Evolutionary conservation across 202 grass and related monocot genomes (phyloP).

Genomic region (Carex arenaria): DNA sequence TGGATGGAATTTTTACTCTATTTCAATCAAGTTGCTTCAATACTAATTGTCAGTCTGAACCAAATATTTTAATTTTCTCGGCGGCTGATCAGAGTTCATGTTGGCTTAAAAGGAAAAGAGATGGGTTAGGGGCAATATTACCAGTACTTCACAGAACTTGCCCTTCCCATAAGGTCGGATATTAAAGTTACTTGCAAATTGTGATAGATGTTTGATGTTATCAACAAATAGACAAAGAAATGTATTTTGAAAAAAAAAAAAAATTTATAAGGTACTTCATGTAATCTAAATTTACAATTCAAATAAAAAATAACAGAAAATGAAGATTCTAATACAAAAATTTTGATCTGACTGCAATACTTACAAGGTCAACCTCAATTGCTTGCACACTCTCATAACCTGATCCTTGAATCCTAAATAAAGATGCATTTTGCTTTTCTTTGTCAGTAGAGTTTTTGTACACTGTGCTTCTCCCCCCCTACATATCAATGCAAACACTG

Average conservation of each 20-base stretch:
- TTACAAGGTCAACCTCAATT: slow-evolving; percentile 72
- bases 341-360: slow-evolving; percentile 12
- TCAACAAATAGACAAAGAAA: not conserved
- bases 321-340: slow-evolving; percentile 4
- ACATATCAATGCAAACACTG: slow-evolving; percentile 15
- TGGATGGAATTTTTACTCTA: not conserved
- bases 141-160: not conserved
- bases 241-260: not conserved
- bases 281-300: not conserved
- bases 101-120: not conserved
- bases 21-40: not conserved
- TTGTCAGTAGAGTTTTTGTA: slow-evolving; percentile 43
- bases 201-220: not conserved
- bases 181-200: not conserved
- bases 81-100: not conserved
- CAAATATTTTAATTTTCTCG: not conserved
- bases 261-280: not conserved
- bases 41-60: not conserved
- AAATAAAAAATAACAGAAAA: not conserved
- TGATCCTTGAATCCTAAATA: slow-evolving; percentile 78
- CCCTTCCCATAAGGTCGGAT: not conserved
- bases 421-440: slow-evolving; percentile 44
- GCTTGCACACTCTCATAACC: slow-evolving; percentile 64
- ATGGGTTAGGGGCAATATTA: not conserved
- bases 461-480: slow-evolving; percentile 59